A percentile compares a stretch with the other conserved stretches of the same genome.
Conservation (phyloP, 2,329 filamentous ascomycete genomes). For the Ophiognomonia clavigignenti-juglandacearum region DNA sequence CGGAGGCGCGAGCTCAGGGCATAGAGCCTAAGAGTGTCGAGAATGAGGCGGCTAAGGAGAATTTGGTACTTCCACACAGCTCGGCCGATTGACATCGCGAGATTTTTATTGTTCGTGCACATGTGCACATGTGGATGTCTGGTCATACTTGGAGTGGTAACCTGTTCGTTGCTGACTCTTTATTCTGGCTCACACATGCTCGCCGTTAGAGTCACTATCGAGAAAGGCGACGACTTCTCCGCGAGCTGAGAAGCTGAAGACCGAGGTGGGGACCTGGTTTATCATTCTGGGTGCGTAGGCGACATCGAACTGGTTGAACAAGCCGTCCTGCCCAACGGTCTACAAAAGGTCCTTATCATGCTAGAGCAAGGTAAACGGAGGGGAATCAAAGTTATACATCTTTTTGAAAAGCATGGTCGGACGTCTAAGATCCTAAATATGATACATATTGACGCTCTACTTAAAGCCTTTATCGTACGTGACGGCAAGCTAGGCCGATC, state of each 20-base stretch:
- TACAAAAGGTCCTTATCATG: slow-evolving; percentile 61
- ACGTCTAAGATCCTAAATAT: slow-evolving; percentile 65
- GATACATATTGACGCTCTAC: slow-evolving; percentile 53
- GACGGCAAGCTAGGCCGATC: slow-evolving; percentile 58
- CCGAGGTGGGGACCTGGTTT: slow-evolving; percentile 57
- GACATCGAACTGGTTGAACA: slow-evolving; percentile 61
- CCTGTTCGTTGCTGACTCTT: no score
- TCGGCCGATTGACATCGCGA: no score
- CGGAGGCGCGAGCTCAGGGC: no score
- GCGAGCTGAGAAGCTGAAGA: slow-evolving; percentile 53
- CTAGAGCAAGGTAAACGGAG: slow-evolving; percentile 57
- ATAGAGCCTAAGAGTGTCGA: no score
- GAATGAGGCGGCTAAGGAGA: no score
- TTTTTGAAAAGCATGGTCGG: slow-evolving; percentile 64
- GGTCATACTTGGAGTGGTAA: no score
- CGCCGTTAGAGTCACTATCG: slow-evolving; percentile 46
- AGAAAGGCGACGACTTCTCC: slow-evolving; percentile 59
- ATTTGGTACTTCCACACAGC: no score
- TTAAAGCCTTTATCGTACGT: slow-evolving; percentile 55
- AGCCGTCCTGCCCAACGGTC: slow-evolving; percentile 58
- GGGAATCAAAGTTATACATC: slow-evolving; percentile 54
- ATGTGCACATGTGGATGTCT: no score
- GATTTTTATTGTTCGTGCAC: no score
- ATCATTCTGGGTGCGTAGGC: slow-evolving; percentile 59
- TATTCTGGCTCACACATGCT: no score